Evolutionary conservation across 2,329 filamentous ascomycete species (phyloP), one percentile per base, ranked within the genome.

Genomic region (Exophiala spinifera): DNA sequence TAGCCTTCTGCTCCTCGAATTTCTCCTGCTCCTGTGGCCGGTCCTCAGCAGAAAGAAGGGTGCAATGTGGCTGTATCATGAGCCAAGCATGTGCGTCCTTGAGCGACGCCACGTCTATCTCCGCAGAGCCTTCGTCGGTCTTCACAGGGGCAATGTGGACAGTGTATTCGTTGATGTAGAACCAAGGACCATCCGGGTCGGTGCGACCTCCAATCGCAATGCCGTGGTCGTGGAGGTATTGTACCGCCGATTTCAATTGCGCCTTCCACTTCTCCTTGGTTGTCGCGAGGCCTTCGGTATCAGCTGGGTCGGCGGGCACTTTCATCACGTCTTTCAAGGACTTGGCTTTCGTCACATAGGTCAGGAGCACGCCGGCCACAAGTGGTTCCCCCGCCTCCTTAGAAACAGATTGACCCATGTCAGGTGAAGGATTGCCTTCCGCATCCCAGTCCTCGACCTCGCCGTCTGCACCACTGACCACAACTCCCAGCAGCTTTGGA

Each of bases 331-430:
- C 52, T 28, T 28, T 21, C 19, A 45, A 31, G 14, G 13, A 37
- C 40, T 42, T 49, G n/a, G 46, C 47, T 11, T 49, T 25, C 17
- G 52, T 25, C 21, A 55, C 43, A 40, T 46, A 46, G 13, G 40
- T 55, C 28, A 51, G 14, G n/a, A 51, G 19, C 8, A 55, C 20
- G n/a, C 52, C 52, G 7, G 52, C 52, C 5, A 49, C 42, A 3
- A 37, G 40, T 28, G 39, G 6, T 23, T 50, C 19, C 14, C 10
- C 14, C n/a, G 25, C n/a, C 20, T 20, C 13, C 37, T 40, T 37
- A 25, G 23, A 25, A 25, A 25, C 23, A 25, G 23, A 25, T 25
- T 25, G 23, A 37, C 34, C 34, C 34, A 37, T 37, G 14, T 40
- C 37, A n/a, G 37, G 37, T 40, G 20, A 19, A 15, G 37, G 11